Percentiles rank a stretch among this genome's conserved stretches.
Evolutionary conservation across 2,329 filamentous ascomycete species (phyloP).

Genomic region (Aspergillus sp.): DNA sequence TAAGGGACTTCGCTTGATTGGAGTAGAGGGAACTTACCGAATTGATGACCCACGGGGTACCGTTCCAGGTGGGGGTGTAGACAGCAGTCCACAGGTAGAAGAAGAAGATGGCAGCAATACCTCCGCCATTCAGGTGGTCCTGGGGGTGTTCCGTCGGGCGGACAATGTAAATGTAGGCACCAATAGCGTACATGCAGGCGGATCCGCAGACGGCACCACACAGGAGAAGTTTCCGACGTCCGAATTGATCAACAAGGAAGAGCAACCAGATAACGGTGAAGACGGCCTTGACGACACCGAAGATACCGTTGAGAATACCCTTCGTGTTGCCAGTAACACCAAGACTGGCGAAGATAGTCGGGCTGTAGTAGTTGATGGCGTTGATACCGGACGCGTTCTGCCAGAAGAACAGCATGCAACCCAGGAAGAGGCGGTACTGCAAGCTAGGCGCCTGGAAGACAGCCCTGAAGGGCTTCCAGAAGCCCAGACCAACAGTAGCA

Average conservation of each 20-base stretch:
- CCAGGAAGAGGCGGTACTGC: constrained; percentile 73
- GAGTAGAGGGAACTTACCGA: constrained; percentile 33
- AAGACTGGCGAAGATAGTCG: constrained; percentile 64
- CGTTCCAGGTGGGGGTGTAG: constrained; percentile 73
- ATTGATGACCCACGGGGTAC: constrained; percentile 75
- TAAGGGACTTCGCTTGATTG: background rate
- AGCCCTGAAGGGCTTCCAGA: constrained; percentile 70
- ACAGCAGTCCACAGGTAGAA: constrained; percentile 74
- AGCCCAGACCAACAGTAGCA: constrained; percentile 65
- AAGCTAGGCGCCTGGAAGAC: constrained; percentile 58
- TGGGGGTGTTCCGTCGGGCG: constrained; percentile 31
- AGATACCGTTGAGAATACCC: constrained; percentile 59
- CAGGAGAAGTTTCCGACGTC: constrained; percentile 65
- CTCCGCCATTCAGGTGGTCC: constrained; percentile 26
- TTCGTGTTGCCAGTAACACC: constrained; percentile 6
- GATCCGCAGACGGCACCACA: constrained; percentile 63
- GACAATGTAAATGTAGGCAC: constrained; percentile 37
- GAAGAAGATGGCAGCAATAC: constrained; percentile 58
- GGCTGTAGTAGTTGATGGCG: constrained; percentile 76
- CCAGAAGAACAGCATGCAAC: constrained; percentile 74
- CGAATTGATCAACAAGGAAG: constrained; percentile 66
- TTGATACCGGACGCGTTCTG: constrained; percentile 79
- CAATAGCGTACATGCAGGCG: constrained; percentile 37
- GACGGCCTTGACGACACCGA: constrained; percentile 71
- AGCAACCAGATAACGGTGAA: constrained; percentile 69